These are phyloP conservation scores for Ogataea pini DNA, from an alignment of 805 yeast genomes.

Conservation along the genomic window DNA sequence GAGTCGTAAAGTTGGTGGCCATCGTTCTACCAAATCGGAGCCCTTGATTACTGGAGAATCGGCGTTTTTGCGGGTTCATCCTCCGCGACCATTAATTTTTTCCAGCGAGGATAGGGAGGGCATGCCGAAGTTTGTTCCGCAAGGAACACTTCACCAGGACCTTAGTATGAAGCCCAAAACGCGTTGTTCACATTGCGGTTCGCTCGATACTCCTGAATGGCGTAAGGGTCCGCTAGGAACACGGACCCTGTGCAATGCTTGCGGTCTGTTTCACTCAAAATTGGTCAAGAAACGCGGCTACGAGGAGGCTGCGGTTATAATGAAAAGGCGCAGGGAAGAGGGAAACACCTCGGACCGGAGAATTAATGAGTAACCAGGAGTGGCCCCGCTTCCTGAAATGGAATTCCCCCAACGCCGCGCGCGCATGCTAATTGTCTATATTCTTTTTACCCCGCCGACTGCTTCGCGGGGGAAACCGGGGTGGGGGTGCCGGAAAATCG, in stretches of 20 bases:
- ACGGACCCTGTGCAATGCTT: slow-evolving; percentile 85
- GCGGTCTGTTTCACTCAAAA: slow-evolving; percentile 78
- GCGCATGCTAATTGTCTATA: neutral
- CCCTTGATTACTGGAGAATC: slow-evolving; percentile 29
- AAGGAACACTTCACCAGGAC: slow-evolving; percentile 39
- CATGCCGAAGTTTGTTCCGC: slow-evolving; percentile 27
- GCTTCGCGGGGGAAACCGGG: slow-evolving; percentile 5
- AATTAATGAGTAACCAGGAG: slow-evolving; percentile 15
- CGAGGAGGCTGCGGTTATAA: slow-evolving; percentile 41
- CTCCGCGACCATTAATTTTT: slow-evolving; percentile 29
- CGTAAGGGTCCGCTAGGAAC: slow-evolving; percentile 85
- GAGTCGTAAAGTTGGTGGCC: slow-evolving; percentile 8
- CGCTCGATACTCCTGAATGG: slow-evolving; percentile 87
- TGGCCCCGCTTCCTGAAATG: neutral
- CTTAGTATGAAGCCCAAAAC: slow-evolving; percentile 34
- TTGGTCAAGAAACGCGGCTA: slow-evolving; percentile 50
- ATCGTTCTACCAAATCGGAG: slow-evolving; percentile 23
- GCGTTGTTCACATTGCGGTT: slow-evolving; percentile 69
- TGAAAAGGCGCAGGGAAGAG: slow-evolving; percentile 32
- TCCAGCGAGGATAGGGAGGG: slow-evolving; percentile 13
- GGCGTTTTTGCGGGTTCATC: slow-evolving; percentile 33
- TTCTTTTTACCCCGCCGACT: slow-evolving; percentile 6
- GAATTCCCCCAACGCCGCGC: slow-evolving; percentile 5
- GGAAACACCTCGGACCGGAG: slow-evolving; percentile 35
- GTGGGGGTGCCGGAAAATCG: slow-evolving; percentile 10